Evolutionary conservation across 1,284 basidiomycete species (phyloP), one percentile per base, ranked within the genome.

Genomic region (Cutaneotrichosporon sp.): DNA sequence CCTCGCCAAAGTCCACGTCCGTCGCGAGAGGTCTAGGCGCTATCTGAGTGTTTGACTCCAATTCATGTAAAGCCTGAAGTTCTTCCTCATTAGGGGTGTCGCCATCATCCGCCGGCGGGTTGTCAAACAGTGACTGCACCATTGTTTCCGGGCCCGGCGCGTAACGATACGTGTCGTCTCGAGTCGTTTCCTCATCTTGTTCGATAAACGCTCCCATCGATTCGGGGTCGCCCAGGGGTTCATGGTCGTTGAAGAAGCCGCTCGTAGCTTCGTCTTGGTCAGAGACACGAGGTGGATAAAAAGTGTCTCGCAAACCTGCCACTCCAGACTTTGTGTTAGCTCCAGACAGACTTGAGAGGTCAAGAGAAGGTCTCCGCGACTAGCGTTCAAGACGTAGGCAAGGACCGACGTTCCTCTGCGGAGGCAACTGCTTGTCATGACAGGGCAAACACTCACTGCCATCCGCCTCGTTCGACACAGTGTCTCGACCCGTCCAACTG

Each of bases 391-490:
- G 26, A 30, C 26, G 10, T 7, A 5, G 26, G 26, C 10, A 18
- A 23, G n/a, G n/a, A n/a, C n/a, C n/a, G n/a, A n/a, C n/a, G n/a
- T n/a, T n/a, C n/a, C n/a, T n/a, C n/a, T 35, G 9, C 0, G 4
- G 30, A n/a, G 15, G 21, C 18, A n/a, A 23, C 46, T 34, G 12
- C 14, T 23, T 12, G 30, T 26, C 36, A 8, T 5, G 8, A 13
- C n/a, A 4, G n/a, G n/a, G n/a, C n/a, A n/a, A n/a, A n/a, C 47
- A 75, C 80, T 60, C 69, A 93, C 92, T 73, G 85, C 80, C 84
- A 94, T 88, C 13, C 86, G 80, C 46, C 83, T 83, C 2, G 86
- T 84, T 61, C 87, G 86, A 67, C 89, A 93, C 3, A 94, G 73
- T 61, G 85, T 88, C 77, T 96, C 92, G 5, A 94, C 81, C 3